phyloP scores from a whole-genome alignment of 2,329 filamentous ascomycete genomes.

The Periconia sp. region DNA sequence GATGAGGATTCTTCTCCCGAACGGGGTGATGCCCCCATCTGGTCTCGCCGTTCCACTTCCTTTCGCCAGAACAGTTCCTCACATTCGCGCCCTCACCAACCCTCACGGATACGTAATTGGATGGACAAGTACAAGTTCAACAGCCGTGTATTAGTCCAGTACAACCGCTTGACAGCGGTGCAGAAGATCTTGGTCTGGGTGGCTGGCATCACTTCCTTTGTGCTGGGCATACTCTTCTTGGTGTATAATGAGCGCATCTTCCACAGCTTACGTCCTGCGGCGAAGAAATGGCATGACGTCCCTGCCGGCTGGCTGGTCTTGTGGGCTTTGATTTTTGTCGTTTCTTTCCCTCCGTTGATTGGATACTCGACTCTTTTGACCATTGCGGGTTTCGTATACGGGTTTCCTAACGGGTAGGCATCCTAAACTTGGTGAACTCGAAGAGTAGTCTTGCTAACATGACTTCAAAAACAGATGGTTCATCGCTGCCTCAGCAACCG shows the following conservation, averaged over 20 bases:
- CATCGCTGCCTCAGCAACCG: constrained; percentile 75
- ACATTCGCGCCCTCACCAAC: constrained; percentile 25
- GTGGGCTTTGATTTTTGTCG: constrained; percentile 72
- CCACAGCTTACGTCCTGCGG: constrained; percentile 69
- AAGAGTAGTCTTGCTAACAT: constrained; percentile 9
- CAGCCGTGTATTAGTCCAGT: constrained; percentile 52
- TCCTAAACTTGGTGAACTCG: neutral
- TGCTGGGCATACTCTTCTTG: constrained; percentile 68
- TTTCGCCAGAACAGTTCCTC: constrained; percentile 44
- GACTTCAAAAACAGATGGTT: constrained; percentile 66
- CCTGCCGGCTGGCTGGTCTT: constrained; percentile 73
- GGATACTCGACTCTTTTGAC: constrained; percentile 81
- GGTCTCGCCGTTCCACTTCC: constrained; percentile 51
- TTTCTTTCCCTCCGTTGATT: constrained; percentile 84
- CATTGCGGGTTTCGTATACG: constrained; percentile 70
- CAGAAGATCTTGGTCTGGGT: constrained; percentile 63
- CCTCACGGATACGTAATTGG: constrained; percentile 42
- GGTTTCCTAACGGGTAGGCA: constrained; percentile 69
- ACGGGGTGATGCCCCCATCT: constrained; percentile 50
- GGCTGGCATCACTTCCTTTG: constrained; percentile 53
- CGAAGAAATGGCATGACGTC: constrained; percentile 74
- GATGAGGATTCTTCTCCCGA: constrained; percentile 51
- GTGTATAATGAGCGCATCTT: constrained; percentile 82
- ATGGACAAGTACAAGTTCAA: constrained; percentile 49
- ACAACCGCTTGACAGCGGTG: constrained; percentile 58